Base-by-base conservation (phyloP, 306 rosid genomes). In the Quercus robur region DNA sequence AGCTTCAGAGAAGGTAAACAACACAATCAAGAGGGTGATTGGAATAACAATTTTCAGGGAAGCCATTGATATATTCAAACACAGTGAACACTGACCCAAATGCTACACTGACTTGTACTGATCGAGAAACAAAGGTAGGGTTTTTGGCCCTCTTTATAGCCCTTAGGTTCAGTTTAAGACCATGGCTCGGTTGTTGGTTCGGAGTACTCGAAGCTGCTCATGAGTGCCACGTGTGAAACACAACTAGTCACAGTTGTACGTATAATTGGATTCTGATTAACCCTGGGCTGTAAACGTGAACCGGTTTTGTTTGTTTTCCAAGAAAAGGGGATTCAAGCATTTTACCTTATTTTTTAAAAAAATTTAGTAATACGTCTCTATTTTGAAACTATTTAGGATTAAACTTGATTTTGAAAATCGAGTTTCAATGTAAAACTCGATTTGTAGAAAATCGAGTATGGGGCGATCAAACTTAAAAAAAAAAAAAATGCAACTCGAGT, bases 61-160 rank as follows among this genome's bases (percentile, higher is more conserved):
- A 58, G 76, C 78, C 90, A 87, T 82, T 73, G 30, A 54, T 41
- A 41, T 41, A 41, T 63, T 21, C 33, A 20, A 56, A 2, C 54
- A 5, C 52, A 41, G 46, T 8, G 7, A 51, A 11, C 12, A 15
- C 8, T 19, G 71, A 67, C 46, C 5, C 46, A 41, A 9, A 18
- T 18, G 25, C 10, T 5, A 71, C 49, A 41, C 57, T 64, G 7
- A 70, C 12, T 12, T 41, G 46, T 41, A 41, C 46, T 8, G 28
- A 52, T 7, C 58, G 31, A 31, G 18, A 56, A 26, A 55, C 44
- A 2, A 28, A 55, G 26, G 66, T 3, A 6, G 66, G 52, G 33
- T 56, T 18, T 33, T 31, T 11, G 54, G 19, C 18, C 10, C 38
- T 9, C 26, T 44, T 44, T 71, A 44, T 71, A 71, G 57, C 13